A percentile compares a stretch with the other conserved stretches of the same genome.
phyloP scores from a whole-genome alignment of 495 filamentous ascomycete genomes.

The Jackrogersella minutella region DNA sequence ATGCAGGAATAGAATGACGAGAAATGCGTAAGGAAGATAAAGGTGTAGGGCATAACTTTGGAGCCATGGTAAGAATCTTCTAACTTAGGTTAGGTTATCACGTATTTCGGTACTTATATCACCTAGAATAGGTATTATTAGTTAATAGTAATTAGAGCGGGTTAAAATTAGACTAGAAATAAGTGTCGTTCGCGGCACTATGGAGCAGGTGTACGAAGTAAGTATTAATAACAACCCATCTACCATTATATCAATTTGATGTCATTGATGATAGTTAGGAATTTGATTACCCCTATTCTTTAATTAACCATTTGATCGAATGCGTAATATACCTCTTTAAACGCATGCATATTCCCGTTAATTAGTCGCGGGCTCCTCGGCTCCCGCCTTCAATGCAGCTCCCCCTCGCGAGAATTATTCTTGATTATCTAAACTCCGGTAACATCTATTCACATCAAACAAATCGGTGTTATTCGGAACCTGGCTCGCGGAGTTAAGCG shows the following conservation, averaged over 20 bases:
- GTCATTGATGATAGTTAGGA: too few relatives aligned
- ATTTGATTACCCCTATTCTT: too few relatives aligned
- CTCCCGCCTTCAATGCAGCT: not conserved
- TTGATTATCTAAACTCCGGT: not conserved
- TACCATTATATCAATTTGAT: too few relatives aligned
- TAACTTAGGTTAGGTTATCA: not conserved
- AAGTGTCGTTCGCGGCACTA: too few relatives aligned
- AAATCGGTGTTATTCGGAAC: not conserved
- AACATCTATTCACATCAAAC: not conserved
- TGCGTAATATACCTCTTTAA: too few relatives aligned
- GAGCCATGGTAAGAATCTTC: conserved; percentile 8
- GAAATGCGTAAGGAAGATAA: conserved; percentile 61
- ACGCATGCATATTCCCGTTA: too few relatives aligned
- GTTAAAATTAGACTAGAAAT: not conserved
- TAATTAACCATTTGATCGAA: too few relatives aligned
- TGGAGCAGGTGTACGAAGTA: too few relatives aligned
- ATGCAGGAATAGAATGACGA: conserved; percentile 65
- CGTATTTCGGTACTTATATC: not conserved
- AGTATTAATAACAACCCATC: too few relatives aligned
- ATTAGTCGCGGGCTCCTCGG: conserved; percentile 1
- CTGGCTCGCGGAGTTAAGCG: not conserved
- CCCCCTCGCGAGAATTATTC: not conserved
- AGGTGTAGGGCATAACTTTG: conserved; percentile 56
- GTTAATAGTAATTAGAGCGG: too few relatives aligned
- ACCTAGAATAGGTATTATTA: too few relatives aligned